phyloP scores from a whole-genome alignment of 2,329 filamentous ascomycete species.

The Talaromyces sp. region DNA sequence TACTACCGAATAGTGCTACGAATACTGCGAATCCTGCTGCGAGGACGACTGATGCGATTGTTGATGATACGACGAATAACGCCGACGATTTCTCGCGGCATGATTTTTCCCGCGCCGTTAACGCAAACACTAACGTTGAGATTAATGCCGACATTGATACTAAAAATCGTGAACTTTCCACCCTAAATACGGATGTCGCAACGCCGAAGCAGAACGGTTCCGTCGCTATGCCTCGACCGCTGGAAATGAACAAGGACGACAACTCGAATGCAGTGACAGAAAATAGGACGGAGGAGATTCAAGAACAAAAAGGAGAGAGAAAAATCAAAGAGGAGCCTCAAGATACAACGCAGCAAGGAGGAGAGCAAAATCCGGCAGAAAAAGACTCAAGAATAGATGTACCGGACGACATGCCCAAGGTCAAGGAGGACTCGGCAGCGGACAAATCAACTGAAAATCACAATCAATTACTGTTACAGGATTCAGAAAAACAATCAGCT shows the following conservation, averaged over 20 bases:
- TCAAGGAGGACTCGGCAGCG: conserved; percentile 23
- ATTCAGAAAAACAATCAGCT: conserved; percentile 41
- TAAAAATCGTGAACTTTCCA: neutral
- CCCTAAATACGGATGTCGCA: neutral
- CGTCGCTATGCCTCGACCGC: neutral
- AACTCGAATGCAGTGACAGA: neutral
- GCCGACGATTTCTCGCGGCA: neutral
- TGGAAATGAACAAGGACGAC: conserved; percentile 11
- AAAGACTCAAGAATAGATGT: conserved; percentile 2
- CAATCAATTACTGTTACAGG: conserved; percentile 28
- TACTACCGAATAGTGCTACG: neutral
- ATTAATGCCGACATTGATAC: neutral
- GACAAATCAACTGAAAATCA: conserved; percentile 29
- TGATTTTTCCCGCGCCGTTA: neutral
- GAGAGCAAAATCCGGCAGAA: conserved; percentile 5
- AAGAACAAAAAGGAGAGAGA: neutral
- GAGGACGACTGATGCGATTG: conserved; percentile 24
- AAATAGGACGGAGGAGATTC: neutral
- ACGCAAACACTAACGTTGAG: neutral
- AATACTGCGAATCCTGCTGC: conserved; percentile 15
- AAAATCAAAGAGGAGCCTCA: neutral
- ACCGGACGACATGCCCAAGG: neutral
- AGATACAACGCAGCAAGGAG: neutral
- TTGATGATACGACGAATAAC: neutral
- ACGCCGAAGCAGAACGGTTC: conserved; percentile 4